Percentiles rank a stretch among this genome's conserved stretches.
Evolutionary conservation across 768 basidiomycete genomes (phyloP).

Genomic region (Amanita fuliginea): DNA sequence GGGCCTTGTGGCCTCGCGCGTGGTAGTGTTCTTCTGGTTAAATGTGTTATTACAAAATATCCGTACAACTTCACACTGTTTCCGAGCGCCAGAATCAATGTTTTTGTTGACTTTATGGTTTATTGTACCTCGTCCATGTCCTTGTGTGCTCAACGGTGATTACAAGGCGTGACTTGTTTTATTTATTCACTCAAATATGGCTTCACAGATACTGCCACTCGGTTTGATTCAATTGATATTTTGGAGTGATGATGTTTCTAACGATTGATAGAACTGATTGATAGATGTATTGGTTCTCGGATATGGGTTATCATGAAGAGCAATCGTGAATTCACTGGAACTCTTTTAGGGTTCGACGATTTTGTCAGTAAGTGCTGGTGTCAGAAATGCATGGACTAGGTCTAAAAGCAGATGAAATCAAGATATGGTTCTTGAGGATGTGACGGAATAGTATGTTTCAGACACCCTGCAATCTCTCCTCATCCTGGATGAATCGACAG

Average conservation of each 20-base stretch:
- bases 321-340: constrained; percentile 95
- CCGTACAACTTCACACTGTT: neutral
- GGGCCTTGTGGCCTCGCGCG: neutral
- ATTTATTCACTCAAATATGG: constrained; percentile 36
- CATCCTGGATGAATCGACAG: constrained; percentile 27
- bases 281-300: constrained; percentile 91
- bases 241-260: neutral
- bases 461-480: neutral
- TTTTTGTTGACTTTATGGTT: neutral
- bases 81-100: neutral
- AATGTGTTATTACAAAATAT: constrained; percentile 4
- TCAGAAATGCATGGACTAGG: neutral
- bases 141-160: constrained; percentile 8
- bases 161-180: constrained; percentile 3
- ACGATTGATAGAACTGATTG: constrained; percentile 68
- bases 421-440: constrained; percentile 96
- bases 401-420: neutral
- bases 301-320: constrained; percentile 99
- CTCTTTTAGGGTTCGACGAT: constrained; percentile 92
- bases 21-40: neutral
- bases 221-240: constrained; percentile 31
- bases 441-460: constrained; percentile 81
- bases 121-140: neutral
- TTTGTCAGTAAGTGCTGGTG: constrained; percentile 82
- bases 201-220: constrained; percentile 89